phyloP scores from a whole-genome alignment of 2,329 filamentous ascomycete genomes.

The Hymenoscyphus albidus region DNA sequence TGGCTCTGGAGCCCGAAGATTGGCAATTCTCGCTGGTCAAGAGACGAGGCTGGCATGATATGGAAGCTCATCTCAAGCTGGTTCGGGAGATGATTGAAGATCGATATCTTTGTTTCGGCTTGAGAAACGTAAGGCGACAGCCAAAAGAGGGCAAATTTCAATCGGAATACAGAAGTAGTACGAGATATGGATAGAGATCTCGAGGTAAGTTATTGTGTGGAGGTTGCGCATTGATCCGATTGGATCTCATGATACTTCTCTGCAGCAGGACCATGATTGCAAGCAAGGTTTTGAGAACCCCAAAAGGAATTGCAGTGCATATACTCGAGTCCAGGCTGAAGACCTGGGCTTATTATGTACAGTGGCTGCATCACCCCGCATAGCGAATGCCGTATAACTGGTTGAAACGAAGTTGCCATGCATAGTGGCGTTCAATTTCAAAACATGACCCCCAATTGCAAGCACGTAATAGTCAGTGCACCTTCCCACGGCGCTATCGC shows the following conservation, averaged over 20 bases:
- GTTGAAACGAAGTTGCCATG: background rate
- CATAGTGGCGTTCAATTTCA: background rate
- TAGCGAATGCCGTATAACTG: no score
- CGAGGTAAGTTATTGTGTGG: background rate
- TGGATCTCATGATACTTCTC: background rate
- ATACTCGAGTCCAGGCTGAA: background rate
- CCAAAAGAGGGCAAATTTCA: background rate
- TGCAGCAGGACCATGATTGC: background rate
- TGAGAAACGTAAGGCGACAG: background rate
- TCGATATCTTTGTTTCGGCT: background rate
- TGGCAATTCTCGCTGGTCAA: background rate
- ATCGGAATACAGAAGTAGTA: background rate
- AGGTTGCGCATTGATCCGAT: background rate
- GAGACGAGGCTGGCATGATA: background rate
- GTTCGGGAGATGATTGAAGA: background rate
- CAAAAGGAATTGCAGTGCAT: background rate
- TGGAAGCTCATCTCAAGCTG: background rate
- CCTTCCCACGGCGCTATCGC: no score
- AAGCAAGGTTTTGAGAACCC: background rate
- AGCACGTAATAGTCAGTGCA: no score
- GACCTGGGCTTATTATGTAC: background rate
- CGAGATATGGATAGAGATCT: background rate
- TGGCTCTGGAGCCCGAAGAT: background rate
- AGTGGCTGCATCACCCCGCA: background rate
- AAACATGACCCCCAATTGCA: background rate